Conservation (phyloP, 1,284 basidiomycete genomes). For the Schizophyllum amplum region DNA sequence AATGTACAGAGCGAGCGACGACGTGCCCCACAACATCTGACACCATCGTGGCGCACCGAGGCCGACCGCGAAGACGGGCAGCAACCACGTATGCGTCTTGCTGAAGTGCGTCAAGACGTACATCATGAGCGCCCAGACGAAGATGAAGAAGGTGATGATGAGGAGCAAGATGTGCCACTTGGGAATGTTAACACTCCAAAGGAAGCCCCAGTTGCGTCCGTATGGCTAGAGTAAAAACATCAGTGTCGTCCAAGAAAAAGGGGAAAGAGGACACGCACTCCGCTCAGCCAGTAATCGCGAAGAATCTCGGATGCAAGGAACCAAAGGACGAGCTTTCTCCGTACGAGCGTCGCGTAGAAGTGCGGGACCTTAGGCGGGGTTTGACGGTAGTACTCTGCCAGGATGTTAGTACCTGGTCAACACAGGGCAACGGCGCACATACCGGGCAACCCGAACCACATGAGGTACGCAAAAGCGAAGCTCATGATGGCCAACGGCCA, state of each 20-base stretch:
- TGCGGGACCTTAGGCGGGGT: constrained; percentile 89
- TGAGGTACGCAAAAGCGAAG: constrained; percentile 71
- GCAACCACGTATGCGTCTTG: constrained; percentile 89
- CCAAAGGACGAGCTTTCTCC: constrained; percentile 87
- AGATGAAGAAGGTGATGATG: constrained; percentile 77
- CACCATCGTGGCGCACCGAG: constrained; percentile 90
- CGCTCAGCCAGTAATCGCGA: constrained; percentile 89
- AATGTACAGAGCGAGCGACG: constrained; percentile 81
- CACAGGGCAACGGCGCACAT: constrained; percentile 16
- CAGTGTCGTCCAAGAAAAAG: constrained; percentile 6
- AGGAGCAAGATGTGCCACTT: constrained; percentile 79
- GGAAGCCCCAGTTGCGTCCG: constrained; percentile 89
- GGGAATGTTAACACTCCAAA: constrained; percentile 80
- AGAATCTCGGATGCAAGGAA: constrained; percentile 86
- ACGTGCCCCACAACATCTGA: constrained; percentile 86
- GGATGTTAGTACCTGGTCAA: constrained; percentile 6
- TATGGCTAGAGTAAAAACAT: constrained; percentile 48
- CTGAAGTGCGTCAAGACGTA: constrained; percentile 75
- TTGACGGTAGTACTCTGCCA: constrained; percentile 73
- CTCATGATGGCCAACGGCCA: constrained; percentile 77
- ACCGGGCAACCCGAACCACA: constrained; percentile 83
- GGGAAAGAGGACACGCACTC: constrained; percentile 42
- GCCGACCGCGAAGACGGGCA: constrained; percentile 90
- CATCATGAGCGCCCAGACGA: constrained; percentile 74
- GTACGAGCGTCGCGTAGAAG: constrained; percentile 81